Evolutionary conservation across 2,329 filamentous ascomycete genomes (phyloP).

Genomic region (Ophiocordyceps camponoti-floridani): DNA sequence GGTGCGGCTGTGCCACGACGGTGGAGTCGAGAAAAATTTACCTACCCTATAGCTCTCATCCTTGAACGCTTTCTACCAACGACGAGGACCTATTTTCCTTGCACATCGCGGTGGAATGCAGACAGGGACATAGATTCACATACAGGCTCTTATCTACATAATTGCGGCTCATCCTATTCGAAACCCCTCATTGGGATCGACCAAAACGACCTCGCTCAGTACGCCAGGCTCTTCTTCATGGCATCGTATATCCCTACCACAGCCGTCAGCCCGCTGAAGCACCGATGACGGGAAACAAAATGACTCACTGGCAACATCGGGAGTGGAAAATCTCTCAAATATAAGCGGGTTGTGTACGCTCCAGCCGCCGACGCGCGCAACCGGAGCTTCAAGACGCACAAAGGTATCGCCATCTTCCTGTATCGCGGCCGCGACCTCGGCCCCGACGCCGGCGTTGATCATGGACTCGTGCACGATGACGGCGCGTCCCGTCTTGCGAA

Average conservation of each 20-base stretch:
- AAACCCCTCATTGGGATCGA: too few relatives aligned
- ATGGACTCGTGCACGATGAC: conserved; percentile 87
- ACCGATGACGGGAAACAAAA: not conserved
- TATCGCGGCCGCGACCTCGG: conserved; percentile 75
- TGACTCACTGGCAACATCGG: conserved; percentile 69
- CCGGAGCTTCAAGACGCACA: conserved; percentile 65
- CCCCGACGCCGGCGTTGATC: conserved; percentile 77
- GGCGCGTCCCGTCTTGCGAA: conserved; percentile 70
- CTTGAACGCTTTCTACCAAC: too few relatives aligned
- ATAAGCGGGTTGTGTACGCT: conserved; percentile 64
- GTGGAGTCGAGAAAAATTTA: not conserved
- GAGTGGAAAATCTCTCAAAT: conserved; percentile 67
- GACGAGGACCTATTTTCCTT: too few relatives aligned
- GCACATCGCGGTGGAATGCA: too few relatives aligned
- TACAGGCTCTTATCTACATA: not conserved
- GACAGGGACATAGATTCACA: too few relatives aligned
- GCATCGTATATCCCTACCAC: conserved; percentile 49
- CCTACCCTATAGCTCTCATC: not conserved
- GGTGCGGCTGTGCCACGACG: not conserved
- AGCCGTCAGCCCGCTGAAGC: conserved; percentile 2
- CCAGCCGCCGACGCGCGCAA: conserved; percentile 77
- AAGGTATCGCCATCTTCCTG: conserved; percentile 67
- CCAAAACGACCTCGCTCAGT: conserved; percentile 20
- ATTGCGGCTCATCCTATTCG: not conserved
- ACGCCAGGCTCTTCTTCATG: conserved; percentile 48